Base-by-base conservation (phyloP, 2,329 filamentous ascomycete genomes). In the Pseudogymnoascus sp. region DNA sequence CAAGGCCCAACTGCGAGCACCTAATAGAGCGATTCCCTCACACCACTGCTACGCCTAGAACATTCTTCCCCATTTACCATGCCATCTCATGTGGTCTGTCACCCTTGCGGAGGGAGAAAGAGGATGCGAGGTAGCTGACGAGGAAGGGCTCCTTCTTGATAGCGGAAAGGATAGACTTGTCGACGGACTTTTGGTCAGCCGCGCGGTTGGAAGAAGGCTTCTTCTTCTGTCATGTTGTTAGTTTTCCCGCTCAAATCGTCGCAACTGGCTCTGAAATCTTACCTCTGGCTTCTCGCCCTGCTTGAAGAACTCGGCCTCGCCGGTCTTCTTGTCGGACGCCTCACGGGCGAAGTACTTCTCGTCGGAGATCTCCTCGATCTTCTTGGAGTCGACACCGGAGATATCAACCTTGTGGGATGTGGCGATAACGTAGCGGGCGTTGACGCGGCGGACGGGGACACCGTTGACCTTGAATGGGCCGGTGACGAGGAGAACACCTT, bases 391-490 rank as follows among this genome's bases (percentile, higher is more conserved):
- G 72, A 99, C 81, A 74, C 91, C 90, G 70, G 83, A 81, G 74
- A 99, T 79, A 77, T 93, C 88, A 75, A 96, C 84, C 80, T 88
- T 90, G 77, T 87, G 86, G 73, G 88, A 91, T 74, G 90, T 95
- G 75, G 90, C 90, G 77, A 95, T 95, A 76, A 95, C 90, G 81
- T 94, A 95, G 80, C 90, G 88, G 77, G 90, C 84, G 83, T 95
- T 95, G 77, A 95, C 90, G 78, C 90, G 87, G 81, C 94, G 89
- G 75, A 99, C 88, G 72, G 94, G 94, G 70, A 99, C 94, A 80
- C 94, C 94, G 84, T 99, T 99, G 83, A 99, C 89, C 89, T 97
- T 99, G 90, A 97, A 99, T 77, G 94, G 94, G 74, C 94, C 94
- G 77, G 94, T 99, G 74, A 99, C 92, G 78, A 99, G 91, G 79